Evolutionary conservation across 495 filamentous ascomycete genomes (phyloP).

Genomic region (Penicillium silybi): DNA sequence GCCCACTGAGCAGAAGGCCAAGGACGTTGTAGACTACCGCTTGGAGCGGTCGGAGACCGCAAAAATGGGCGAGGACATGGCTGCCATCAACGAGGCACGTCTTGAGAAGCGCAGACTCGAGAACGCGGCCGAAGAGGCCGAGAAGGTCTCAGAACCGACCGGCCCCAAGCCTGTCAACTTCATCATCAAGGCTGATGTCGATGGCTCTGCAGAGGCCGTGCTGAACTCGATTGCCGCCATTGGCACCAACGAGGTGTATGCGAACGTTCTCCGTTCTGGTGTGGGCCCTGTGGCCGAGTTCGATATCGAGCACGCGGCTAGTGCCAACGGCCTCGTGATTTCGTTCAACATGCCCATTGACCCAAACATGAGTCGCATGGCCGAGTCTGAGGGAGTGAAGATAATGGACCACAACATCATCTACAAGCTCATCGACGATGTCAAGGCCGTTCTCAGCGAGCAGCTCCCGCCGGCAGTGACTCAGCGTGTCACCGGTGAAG

Average conservation of each 20-base stretch:
- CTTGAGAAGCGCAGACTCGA: slow-evolving; percentile 55
- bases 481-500: slow-evolving; percentile 75
- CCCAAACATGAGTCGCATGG: slow-evolving; percentile 62
- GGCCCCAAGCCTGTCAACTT: slow-evolving; percentile 69
- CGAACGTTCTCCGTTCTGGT: slow-evolving; percentile 69
- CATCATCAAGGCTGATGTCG: slow-evolving; percentile 89
- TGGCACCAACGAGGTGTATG: slow-evolving; percentile 76
- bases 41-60: slow-evolving; percentile 57
- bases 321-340: slow-evolving; percentile 66
- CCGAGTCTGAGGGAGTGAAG: slow-evolving; percentile 62
- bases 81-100: slow-evolving; percentile 70
- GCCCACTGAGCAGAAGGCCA: slow-evolving; percentile 70
- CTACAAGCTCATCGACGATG: slow-evolving; percentile 82
- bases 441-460: slow-evolving; percentile 63
- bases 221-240: slow-evolving; percentile 65
- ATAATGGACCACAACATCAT: slow-evolving; percentile 90
- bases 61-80: slow-evolving; percentile 64
- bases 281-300: slow-evolving; percentile 80
- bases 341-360: slow-evolving; percentile 81
- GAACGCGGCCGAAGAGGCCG: slow-evolving; percentile 30
- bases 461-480: slow-evolving; percentile 61
- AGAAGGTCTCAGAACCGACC: slow-evolving; percentile 27
- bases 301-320: slow-evolving; percentile 81
- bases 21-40: slow-evolving; percentile 74
- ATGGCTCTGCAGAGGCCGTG: slow-evolving; percentile 89